Base-by-base conservation (phyloP, 1,284 basidiomycete species). In the Sphaerobolus stellatus region DNA sequence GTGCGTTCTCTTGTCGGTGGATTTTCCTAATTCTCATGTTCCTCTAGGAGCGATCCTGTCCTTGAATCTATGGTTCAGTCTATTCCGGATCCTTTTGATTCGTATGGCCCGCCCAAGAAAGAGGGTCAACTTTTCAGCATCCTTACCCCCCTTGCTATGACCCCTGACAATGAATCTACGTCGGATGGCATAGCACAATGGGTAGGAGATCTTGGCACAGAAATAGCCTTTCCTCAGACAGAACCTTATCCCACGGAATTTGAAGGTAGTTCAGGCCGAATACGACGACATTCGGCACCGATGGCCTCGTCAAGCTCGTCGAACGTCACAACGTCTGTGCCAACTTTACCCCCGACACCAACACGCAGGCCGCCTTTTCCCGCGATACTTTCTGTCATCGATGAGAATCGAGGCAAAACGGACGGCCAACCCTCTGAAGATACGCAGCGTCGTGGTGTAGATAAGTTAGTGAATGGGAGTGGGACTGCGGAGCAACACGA, bases 81-180 rank as follows among this genome's bases (percentile, higher is more conserved):
- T 6, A 83, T 96, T 44, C 94, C 93, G 11, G 94, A 98, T 69
- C 92, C 94, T 22, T 97, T 97, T 60, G 91, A 95, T 62, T 82
- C 90, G 0, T 97, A 97, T 65, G 93, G 92, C 9, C 90, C 91
- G 14, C 85, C 89, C 2, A 90, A 89, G 61, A 79, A 90, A 50
- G 90, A 94, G 66, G 89, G 93, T 62, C 88, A 94, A 66, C 95
- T 98, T 61, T 96, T 97, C 71, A 90, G 85, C 65, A 95, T 98
- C 57, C 79, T 95, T 2, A 83, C 90, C 18, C 92, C 92, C 27
- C 80, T 88, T 52, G 90, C 87, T 33, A 87, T 89, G 52, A 49
- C 52, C 5, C 46, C 52, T 14, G 52, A 48, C 14, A 24, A 30
- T 13, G 56, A 47, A 4, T 4, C 30, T 8, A 18, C 51, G 4